Evolutionary conservation across 2,329 filamentous ascomycete genomes (phyloP), one percentile per base, ranked within the genome.

Genomic region (Berkeleyomyces rouxiae): DNA sequence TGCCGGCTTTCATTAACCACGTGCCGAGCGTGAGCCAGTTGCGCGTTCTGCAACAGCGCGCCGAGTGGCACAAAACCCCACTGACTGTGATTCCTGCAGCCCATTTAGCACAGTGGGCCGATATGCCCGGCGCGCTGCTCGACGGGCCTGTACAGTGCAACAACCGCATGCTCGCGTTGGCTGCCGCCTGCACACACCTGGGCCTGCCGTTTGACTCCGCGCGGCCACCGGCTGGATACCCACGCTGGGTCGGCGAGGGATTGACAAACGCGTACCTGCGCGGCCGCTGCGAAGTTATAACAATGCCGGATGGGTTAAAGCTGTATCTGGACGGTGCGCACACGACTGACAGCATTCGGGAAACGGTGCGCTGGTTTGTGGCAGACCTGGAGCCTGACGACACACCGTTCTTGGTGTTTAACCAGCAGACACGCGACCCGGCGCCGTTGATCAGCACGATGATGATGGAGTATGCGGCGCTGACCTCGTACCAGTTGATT

Each of bases 251-350:
- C 71, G 71, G 79, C 40, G 74, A 73, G 11, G 90, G 88, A 0
- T 73, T 96, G 2, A 79, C 83, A 67, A 71, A 78, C 61, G 87
- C 89, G 0, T 80, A 78, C 2, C 81, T 91, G 67, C 80, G 87
- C 13, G 91, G 91, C 0, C 80, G 91, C 13, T 95, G 89, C 68
- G 90, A 96, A 70, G 80, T 80, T 33, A 74, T 88, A 2, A 44
- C 44, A 9, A 73, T 72, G 40, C 69, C 75, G 2, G 74, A 75
- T 1, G 72, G 73, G 2, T 76, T 88, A 7, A 78, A 78, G 13
- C 96, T 91, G 90, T 84, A 86, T 67, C 82, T 96, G 13, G 91
- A 96, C 69, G 90, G 91, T 2, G 91, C 88, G 1, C 91, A 96
- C 70, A 96, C 91, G 0, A 77, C 84, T 31, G 90, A 96, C 68